These are phyloP conservation scores for Lignosus rhinocerotis DNA, from an alignment of 1,284 basidiomycete genomes.

Conservation along the genomic window DNA sequence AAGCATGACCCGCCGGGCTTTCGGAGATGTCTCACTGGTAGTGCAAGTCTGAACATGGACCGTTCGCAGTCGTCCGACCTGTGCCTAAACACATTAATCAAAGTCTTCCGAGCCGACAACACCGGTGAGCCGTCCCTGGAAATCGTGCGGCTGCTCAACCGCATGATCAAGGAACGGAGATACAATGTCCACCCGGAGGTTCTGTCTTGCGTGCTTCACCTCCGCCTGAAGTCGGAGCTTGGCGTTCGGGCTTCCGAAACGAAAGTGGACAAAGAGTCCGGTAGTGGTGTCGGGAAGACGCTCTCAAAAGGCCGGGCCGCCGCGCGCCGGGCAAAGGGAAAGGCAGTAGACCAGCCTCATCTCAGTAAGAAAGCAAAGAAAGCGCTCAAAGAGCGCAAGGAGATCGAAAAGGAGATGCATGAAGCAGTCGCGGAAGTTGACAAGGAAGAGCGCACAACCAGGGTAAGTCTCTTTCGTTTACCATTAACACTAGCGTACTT, in stretches of 20 bases:
- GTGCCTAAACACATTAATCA: slow-evolving; percentile 80
- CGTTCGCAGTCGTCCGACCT: slow-evolving; percentile 67
- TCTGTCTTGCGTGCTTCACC: slow-evolving; percentile 80
- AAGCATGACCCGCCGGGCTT: slow-evolving; percentile 25
- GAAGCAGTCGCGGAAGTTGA: slow-evolving; percentile 96
- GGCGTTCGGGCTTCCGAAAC: slow-evolving; percentile 75
- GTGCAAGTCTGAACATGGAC: slow-evolving; percentile 3
- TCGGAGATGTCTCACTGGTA: not conserved
- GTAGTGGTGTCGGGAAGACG: slow-evolving; percentile 30
- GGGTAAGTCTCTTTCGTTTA: slow-evolving; percentile 48
- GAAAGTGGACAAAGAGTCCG: slow-evolving; percentile 55
- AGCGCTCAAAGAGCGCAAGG: slow-evolving; percentile 79
- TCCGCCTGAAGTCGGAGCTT: slow-evolving; percentile 89
- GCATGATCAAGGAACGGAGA: slow-evolving; percentile 94
- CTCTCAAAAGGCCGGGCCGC: slow-evolving; percentile 53
- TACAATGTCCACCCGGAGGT: slow-evolving; percentile 92
- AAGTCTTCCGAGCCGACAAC: slow-evolving; percentile 80
- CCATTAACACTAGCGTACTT: slow-evolving; percentile 13
- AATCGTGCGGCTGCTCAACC: slow-evolving; percentile 87
- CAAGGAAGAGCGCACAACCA: slow-evolving; percentile 84
- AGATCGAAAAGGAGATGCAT: slow-evolving; percentile 85
- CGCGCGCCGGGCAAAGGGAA: slow-evolving; percentile 53
- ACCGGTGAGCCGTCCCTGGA: slow-evolving; percentile 85
- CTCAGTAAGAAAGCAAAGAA: slow-evolving; percentile 88
- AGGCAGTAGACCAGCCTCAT: slow-evolving; percentile 65